Conservation (phyloP, 2,329 filamentous ascomycete species). For the Aspergillus candidus region DNA sequence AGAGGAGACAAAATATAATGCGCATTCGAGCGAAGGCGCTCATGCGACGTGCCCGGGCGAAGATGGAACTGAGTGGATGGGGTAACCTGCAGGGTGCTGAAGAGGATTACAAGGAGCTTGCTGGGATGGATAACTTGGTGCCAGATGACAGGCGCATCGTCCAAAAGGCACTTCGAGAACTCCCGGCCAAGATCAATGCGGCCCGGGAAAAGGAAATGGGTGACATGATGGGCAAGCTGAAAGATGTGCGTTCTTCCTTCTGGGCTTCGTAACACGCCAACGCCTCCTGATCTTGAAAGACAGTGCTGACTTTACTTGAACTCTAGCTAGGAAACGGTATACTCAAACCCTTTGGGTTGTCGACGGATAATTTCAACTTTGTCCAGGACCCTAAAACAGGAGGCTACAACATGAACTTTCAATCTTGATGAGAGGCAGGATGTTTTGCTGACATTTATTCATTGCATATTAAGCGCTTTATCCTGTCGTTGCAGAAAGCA, state of each 20-base stretch:
- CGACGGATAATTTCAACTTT: constrained; percentile 92
- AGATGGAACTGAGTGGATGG: constrained; percentile 69
- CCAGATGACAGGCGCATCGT: constrained; percentile 63
- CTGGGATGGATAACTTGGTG: constrained; percentile 54
- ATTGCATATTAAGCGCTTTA: no score
- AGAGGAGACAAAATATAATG: constrained; percentile 57
- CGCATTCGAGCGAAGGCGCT: constrained; percentile 79
- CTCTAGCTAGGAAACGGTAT: constrained; percentile 76
- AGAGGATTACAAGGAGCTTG: constrained; percentile 70
- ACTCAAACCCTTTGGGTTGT: constrained; percentile 86
- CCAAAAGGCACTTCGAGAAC: constrained; percentile 54
- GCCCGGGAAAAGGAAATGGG: constrained; percentile 83
- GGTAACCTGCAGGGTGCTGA: constrained; percentile 70
- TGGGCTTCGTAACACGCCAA: not conserved
- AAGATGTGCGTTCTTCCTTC: constrained; percentile 52
- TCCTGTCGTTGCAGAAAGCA: no score
- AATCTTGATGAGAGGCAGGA: constrained; percentile 20
- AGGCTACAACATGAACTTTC: constrained; percentile 90
- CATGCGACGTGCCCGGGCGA: constrained; percentile 69
- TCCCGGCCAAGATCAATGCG: constrained; percentile 65
- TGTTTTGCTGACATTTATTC: no score
- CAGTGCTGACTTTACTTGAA: no score
- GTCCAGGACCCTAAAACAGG: constrained; percentile 82
- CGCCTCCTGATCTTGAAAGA: constrained; percentile 5
- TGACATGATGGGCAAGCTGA: constrained; percentile 97